phyloP scores from a whole-genome alignment of 768 basidiomycete species.

The Butyriboletus loyo region DNA sequence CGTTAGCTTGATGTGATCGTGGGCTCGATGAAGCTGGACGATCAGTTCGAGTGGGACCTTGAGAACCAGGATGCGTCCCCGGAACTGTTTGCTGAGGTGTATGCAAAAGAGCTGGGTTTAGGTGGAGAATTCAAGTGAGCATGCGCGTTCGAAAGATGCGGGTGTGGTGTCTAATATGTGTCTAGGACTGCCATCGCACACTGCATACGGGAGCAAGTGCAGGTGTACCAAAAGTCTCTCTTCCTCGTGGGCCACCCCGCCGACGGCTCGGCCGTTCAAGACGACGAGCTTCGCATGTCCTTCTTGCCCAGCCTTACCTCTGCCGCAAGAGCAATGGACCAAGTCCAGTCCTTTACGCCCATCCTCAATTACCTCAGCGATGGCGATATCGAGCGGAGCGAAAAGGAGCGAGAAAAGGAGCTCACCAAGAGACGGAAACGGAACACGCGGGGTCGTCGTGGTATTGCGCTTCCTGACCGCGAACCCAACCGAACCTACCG shows the following conservation, averaged over 20 bases:
- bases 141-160: neutral
- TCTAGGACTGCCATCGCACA: constrained; percentile 92
- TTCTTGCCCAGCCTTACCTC: constrained; percentile 80
- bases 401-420: constrained; percentile 94
- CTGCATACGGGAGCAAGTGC: constrained; percentile 92
- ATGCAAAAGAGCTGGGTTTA: constrained; percentile 83
- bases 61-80: constrained; percentile 77
- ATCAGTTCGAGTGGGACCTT: constrained; percentile 98
- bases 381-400: constrained; percentile 83
- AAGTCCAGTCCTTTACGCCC: constrained; percentile 80
- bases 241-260: constrained; percentile 86
- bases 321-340: constrained; percentile 70
- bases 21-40: constrained; percentile 88
- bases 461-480: constrained; percentile 85
- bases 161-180: constrained; percentile 9
- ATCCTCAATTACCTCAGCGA: constrained; percentile 86
- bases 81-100: constrained; percentile 89
- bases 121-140: constrained; percentile 89
- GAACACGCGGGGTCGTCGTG: constrained; percentile 76
- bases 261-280: constrained; percentile 72
- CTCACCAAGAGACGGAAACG: constrained; percentile 80
- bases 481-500: constrained; percentile 91
- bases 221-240: constrained; percentile 87
- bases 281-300: constrained; percentile 88
- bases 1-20: constrained; percentile 90